These are phyloP conservation scores for Termitomyces sp. DNA, from an alignment of 768 basidiomycete genomes.

Conservation along the genomic window DNA sequence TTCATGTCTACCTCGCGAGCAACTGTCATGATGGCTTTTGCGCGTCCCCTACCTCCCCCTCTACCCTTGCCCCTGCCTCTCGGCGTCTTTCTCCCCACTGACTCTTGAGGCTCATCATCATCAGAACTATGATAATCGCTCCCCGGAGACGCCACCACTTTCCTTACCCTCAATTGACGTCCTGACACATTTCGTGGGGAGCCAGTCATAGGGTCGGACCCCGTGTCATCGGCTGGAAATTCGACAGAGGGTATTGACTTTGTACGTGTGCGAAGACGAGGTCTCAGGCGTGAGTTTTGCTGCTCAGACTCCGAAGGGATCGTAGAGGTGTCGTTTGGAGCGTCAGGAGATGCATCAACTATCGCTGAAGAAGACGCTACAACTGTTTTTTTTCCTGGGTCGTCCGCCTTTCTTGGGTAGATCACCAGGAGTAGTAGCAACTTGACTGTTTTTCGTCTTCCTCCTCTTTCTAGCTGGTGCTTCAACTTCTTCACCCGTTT, in stretches of 20 bases:
- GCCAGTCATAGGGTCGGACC: not conserved
- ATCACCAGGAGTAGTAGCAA: not conserved
- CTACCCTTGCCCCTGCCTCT: not conserved
- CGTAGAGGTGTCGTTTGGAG: not conserved
- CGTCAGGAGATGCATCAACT: not conserved
- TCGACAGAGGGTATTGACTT: not conserved
- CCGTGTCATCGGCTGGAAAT: not conserved
- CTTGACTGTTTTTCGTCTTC: not conserved
- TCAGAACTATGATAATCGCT: not conserved
- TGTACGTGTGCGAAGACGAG: not conserved
- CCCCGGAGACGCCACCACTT: not conserved
- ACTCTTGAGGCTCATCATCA: not conserved
- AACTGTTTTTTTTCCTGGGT: not conserved
- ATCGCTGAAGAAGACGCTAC: not conserved
- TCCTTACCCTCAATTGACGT: constrained; percentile 1
- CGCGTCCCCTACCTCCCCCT: not conserved
- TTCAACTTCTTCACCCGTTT: not conserved
- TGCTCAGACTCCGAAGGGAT: too few species aligned
- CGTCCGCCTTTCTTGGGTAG: not conserved
- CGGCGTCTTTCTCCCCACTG: not conserved
- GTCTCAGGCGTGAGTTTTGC: not conserved
- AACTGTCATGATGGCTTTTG: not conserved
- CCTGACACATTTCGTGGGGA: not conserved
- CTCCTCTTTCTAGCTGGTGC: constrained; percentile 11
- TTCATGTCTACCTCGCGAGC: not conserved